Percentiles rank a stretch among this genome's conserved stretches.
phyloP scores from a whole-genome alignment of 2,329 filamentous ascomycete species.

The Tolypocladium tundrense region DNA sequence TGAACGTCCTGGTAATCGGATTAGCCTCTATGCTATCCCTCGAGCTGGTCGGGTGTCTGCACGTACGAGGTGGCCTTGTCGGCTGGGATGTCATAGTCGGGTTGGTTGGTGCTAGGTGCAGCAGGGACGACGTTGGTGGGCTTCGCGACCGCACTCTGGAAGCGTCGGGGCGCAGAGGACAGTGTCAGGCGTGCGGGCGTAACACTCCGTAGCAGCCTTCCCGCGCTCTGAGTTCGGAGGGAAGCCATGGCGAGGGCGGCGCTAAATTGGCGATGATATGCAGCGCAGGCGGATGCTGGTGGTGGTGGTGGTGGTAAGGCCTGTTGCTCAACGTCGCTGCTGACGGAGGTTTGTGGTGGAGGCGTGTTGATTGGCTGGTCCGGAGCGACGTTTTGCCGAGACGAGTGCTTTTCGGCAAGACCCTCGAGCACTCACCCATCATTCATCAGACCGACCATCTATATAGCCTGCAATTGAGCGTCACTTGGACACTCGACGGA shows the following conservation, averaged over 20 bases:
- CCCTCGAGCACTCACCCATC: constrained; percentile 10
- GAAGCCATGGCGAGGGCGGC: constrained; percentile 48
- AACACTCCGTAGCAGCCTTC: constrained; percentile 40
- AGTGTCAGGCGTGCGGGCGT: constrained; percentile 24
- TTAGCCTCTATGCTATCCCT: background rate
- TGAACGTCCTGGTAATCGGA: constrained; percentile 57
- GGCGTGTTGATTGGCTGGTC: constrained; percentile 28
- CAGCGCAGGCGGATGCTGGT: constrained; percentile 16
- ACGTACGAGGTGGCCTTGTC: constrained; percentile 85
- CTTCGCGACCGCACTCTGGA: constrained; percentile 41
- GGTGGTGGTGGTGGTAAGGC: background rate
- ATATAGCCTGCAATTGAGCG: constrained; percentile 24
- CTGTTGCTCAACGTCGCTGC: constrained; percentile 5
- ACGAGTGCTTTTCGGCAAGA: constrained; percentile 40
- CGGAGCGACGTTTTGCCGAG: constrained; percentile 33
- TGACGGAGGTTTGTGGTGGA: constrained; percentile 12
- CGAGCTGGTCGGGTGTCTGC: background rate
- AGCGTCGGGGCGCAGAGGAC: constrained; percentile 39
- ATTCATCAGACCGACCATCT: constrained; percentile 14
- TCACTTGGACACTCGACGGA: constrained; percentile 19
- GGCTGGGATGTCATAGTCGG: constrained; percentile 69
- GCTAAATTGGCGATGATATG: constrained; percentile 17
- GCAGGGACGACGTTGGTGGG: constrained; percentile 26
- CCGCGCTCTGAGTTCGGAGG: constrained; percentile 46
- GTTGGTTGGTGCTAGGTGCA: constrained; percentile 48